These are phyloP conservation scores for Termitomyces sp. DNA, from an alignment of 768 basidiomycete genomes.

Conservation along the genomic window DNA sequence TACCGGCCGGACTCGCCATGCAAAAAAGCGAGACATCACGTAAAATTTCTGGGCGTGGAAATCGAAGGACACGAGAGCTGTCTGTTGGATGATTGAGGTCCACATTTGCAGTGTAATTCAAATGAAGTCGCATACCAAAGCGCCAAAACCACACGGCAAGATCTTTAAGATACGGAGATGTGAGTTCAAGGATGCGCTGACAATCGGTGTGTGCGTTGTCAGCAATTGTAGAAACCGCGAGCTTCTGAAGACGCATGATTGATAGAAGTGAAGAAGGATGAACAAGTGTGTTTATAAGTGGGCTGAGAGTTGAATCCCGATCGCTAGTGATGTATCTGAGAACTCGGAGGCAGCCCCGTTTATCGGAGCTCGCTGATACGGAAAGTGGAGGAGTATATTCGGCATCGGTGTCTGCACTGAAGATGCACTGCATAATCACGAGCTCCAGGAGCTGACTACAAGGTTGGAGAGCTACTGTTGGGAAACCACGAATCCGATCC, in stretches of 20 bases:
- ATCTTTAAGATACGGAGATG: neutral
- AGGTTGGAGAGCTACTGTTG: neutral
- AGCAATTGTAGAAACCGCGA: neutral
- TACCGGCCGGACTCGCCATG: neutral
- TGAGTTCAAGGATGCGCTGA: neutral
- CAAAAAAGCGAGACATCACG: neutral
- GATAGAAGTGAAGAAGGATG: neutral
- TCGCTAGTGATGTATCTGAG: neutral
- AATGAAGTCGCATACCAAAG: neutral
- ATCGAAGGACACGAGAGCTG: neutral
- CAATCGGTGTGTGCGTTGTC: neutral
- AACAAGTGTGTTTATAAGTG: neutral
- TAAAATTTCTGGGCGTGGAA: neutral
- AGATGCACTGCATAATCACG: neutral
- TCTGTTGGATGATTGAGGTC: neutral
- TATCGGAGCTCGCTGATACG: neutral
- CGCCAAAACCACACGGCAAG: neutral
- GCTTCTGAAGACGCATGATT: neutral
- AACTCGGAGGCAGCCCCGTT: neutral
- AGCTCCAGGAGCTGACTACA: neutral
- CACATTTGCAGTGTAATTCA: neutral
- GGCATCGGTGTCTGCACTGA: neutral
- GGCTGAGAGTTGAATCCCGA: neutral
- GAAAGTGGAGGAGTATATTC: neutral
- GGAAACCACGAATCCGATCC: too few species aligned